Evolutionary conservation across 2,329 filamentous ascomycete genomes (phyloP).

Genomic region (Fonsecaea multimorphosa): DNA sequence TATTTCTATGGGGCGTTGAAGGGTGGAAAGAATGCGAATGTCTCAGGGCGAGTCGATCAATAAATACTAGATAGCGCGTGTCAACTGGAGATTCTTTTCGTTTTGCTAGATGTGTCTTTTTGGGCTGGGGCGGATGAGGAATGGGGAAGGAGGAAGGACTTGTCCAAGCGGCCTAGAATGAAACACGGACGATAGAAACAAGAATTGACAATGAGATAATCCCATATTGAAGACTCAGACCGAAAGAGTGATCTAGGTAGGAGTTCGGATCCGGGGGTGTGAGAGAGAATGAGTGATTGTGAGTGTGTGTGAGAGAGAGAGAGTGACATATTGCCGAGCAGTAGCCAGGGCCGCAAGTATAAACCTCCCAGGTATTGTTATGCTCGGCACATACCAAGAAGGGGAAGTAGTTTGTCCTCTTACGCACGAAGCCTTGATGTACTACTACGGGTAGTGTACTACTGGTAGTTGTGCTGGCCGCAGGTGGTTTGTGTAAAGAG

Average conservation of each 20-base stretch:
- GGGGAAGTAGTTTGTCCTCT: background rate
- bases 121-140: background rate
- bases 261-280: too few relatives aligned
- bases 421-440: constrained; percentile 6
- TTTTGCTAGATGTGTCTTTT: background rate
- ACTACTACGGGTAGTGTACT: too few relatives aligned
- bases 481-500: too few relatives aligned
- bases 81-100: constrained; percentile 11
- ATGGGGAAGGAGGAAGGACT: background rate
- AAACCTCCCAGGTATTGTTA: too few relatives aligned
- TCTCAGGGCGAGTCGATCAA: constrained; percentile 6
- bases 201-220: background rate
- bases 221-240: background rate
- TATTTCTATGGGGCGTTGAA: constrained; percentile 23
- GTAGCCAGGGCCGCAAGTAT: constrained; percentile 9
- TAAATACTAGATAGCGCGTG: constrained; percentile 26
- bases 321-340: constrained; percentile 14
- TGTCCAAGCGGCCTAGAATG: constrained; percentile 13
- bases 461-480: background rate
- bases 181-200: constrained; percentile 15
- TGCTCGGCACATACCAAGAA: background rate
- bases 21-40: constrained; percentile 7
- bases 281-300: too few relatives aligned
- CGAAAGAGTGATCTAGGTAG: too few relatives aligned
- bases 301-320: background rate